Conservation (phyloP, 2,329 filamentous ascomycete species). For the Lachnellula suecica region DNA sequence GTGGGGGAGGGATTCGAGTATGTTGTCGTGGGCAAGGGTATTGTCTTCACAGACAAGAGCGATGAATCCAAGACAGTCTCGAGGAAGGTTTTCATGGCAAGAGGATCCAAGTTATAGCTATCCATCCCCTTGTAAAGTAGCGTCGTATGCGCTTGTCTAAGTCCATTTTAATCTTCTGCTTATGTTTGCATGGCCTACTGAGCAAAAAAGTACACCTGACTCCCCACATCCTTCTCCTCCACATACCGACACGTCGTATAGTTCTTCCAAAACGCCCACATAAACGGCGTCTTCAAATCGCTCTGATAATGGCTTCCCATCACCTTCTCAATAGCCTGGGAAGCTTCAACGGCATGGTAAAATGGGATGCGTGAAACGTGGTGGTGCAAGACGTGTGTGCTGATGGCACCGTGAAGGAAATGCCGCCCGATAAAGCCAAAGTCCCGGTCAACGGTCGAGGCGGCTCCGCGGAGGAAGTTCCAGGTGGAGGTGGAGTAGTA, state of each 20-base stretch:
- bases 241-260: constrained; percentile 27
- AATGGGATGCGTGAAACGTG: constrained; percentile 58
- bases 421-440: constrained; percentile 61
- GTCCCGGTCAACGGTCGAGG: constrained; percentile 61
- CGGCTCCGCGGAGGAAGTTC: constrained; percentile 60
- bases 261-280: constrained; percentile 32
- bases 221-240: constrained; percentile 26
- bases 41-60: constrained; percentile 23
- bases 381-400: constrained; percentile 62
- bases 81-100: constrained; percentile 25
- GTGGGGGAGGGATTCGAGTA: constrained; percentile 56
- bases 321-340: constrained; percentile 51
- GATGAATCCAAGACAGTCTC: constrained; percentile 9
- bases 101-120: background rate
- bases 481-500: constrained; percentile 58
- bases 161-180: background rate
- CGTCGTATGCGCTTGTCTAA: background rate
- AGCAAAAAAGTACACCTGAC: constrained; percentile 24
- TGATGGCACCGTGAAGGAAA: constrained; percentile 64
- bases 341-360: constrained; percentile 57
- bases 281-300: constrained; percentile 33
- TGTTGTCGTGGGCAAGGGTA: constrained; percentile 26
- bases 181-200: background rate
- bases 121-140: too few relatives aligned
- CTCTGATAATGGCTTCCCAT: constrained; percentile 52